Base-by-base conservation (phyloP, 805 yeast species). In the Wickerhamomyces mucosus region DNA sequence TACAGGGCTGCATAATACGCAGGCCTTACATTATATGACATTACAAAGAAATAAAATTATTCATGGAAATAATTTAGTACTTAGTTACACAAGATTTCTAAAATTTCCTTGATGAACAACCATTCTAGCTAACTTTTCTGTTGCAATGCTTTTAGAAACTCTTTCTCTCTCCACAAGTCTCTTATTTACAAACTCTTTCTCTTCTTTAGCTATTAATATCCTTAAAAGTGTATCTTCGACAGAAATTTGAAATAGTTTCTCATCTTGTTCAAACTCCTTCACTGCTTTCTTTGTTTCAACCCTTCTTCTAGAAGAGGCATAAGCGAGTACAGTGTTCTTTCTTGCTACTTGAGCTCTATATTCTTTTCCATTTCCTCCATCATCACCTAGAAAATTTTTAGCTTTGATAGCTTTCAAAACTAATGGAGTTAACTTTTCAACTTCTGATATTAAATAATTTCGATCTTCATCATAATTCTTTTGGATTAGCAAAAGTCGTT, bases 171-270 rank as follows among this genome's bases (percentile, higher is more conserved):
- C 78, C 16, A 69, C 72, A 23, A 83, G 49, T 29, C 85, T 61
- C 38, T 63, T 59, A 8, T 69, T 62, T 4, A 83, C 84, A 49
- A 64, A 78, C 1, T 64, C 64, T 25, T 61, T 58, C 31, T 78
- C 78, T 15, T 75, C 82, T 36, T 76, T 72, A 23, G 86, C 63
- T 17, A 86, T 56, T 33, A 89, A 51, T 12, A 85, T 63, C 30
- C 96, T 65, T 38, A 89, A 55, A 6, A 88, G 63, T 10, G 85
- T 66, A 43, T 84, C 84, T 43, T 82, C 88, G 6, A 70, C 67
- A 5, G 52, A 55, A 12, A 56, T 51, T 16, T 53, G 48, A 24
- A 50, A 45, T 18, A 64, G 58, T 2, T 59, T 48, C 8, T 66
- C 70, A 26, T 65, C 65, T 13, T 63, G 56, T 6, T 41, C 42